phyloP scores from a whole-genome alignment of 768 basidiomycete genomes.

The Trametes punicea region DNA sequence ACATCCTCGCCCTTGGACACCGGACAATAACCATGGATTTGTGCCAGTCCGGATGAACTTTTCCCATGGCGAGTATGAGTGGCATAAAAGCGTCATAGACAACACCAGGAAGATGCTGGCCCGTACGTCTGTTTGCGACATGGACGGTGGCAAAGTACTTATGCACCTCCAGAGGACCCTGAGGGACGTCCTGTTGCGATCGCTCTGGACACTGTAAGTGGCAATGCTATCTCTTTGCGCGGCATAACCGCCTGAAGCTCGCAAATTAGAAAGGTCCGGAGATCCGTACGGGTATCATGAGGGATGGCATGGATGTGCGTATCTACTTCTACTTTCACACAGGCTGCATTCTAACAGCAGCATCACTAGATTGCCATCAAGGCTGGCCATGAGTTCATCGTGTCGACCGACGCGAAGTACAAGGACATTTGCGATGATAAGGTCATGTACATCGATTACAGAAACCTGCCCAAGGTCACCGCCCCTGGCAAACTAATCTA shows the following conservation, averaged over 20 bases:
- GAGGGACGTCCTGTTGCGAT: constrained; percentile 92
- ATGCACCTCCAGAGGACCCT: constrained; percentile 49
- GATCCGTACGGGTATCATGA: constrained; percentile 95
- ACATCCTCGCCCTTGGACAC: not conserved
- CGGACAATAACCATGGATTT: not conserved
- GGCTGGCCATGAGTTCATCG: constrained; percentile 91
- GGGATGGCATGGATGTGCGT: constrained; percentile 80
- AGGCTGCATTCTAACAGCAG: constrained; percentile 4
- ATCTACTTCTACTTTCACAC: constrained; percentile 5
- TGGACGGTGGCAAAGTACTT: not conserved
- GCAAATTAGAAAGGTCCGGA: constrained; percentile 94
- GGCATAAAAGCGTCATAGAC: constrained; percentile 98
- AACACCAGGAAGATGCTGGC: constrained; percentile 87
- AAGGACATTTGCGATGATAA: constrained; percentile 78
- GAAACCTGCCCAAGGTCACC: constrained; percentile 93
- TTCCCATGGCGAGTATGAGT: constrained; percentile 97
- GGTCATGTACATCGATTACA: constrained; percentile 89
- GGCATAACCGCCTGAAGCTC: constrained; percentile 2
- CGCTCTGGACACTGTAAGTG: constrained; percentile 89
- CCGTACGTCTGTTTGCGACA: constrained; percentile 41
- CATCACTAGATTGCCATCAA: constrained; percentile 64
- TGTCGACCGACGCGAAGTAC: constrained; percentile 83
- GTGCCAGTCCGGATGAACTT: constrained; percentile 97
- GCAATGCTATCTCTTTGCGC: not conserved
- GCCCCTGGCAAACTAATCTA: constrained; percentile 97